phyloP scores from a whole-genome alignment of 225 moss, liverwort and hornwort genomes.

The Thuidium tamariscinum region DNA sequence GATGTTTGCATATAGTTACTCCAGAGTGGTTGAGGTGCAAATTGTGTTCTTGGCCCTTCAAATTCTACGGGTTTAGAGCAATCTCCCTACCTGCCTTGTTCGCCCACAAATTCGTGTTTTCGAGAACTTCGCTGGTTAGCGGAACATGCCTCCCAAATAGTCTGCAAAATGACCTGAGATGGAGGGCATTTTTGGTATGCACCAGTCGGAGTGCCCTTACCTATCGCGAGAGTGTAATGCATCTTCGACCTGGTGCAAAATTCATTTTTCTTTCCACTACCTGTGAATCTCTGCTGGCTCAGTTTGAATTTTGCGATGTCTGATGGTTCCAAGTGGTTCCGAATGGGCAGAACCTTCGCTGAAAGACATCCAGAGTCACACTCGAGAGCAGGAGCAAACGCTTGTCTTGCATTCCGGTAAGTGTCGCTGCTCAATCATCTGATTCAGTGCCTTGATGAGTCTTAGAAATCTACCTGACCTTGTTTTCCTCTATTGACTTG shows the following conservation, averaged over 20 bases:
- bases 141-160: background rate
- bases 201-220: background rate
- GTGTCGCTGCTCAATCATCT: background rate
- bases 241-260: background rate
- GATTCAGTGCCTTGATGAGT: background rate
- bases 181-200: background rate
- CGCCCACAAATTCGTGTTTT: background rate
- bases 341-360: background rate
- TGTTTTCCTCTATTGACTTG: background rate
- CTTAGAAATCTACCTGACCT: background rate
- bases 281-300: background rate
- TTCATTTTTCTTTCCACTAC: background rate
- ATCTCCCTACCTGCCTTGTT: background rate
- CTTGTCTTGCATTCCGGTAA: background rate
- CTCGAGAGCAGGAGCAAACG: background rate
- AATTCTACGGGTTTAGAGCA: background rate
- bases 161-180: background rate
- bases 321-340: background rate
- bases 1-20: background rate
- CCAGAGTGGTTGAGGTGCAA: background rate
- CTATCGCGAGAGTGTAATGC: background rate
- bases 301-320: background rate
- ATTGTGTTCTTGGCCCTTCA: background rate
- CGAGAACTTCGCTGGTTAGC: background rate
- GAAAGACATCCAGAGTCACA: background rate